Percentiles rank a stretch among this genome's conserved stretches.
phyloP scores from a whole-genome alignment of 2,329 filamentous ascomycete species.

The Claviceps maximensis region DNA sequence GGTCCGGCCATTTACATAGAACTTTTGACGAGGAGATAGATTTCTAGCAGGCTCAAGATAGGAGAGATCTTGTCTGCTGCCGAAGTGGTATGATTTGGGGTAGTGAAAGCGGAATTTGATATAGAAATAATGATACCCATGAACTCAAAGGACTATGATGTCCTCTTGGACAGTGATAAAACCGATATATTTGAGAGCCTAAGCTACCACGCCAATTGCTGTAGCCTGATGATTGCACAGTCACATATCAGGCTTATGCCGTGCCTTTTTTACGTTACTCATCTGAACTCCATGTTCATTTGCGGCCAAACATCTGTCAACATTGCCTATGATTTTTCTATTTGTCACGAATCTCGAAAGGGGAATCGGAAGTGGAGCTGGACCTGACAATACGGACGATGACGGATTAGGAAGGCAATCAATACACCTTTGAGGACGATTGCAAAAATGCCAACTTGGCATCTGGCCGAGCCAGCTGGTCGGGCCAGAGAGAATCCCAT shows the following conservation, averaged over 20 bases:
- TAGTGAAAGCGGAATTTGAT: not conserved
- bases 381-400: not conserved
- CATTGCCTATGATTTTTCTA: not conserved
- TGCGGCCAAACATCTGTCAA: not conserved
- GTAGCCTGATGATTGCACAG: not conserved
- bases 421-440: not conserved
- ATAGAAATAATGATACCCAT: slow-evolving; percentile 5
- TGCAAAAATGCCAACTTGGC: not conserved
- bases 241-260: not conserved
- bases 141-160: not conserved
- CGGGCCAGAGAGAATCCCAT: too few relatives aligned
- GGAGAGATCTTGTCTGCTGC: not conserved
- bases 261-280: not conserved
- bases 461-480: not conserved
- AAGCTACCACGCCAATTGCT: not conserved
- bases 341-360: not conserved
- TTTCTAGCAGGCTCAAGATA: not conserved
- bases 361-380: not conserved
- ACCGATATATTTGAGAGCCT: not conserved
- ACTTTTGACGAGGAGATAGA: not conserved
- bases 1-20: not conserved
- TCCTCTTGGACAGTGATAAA: not conserved
- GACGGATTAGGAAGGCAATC: not conserved
- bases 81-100: not conserved
- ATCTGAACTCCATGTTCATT: not conserved